phyloP scores from a whole-genome alignment of 495 filamentous ascomycete species.

The Aspergillus incahuasiensis region DNA sequence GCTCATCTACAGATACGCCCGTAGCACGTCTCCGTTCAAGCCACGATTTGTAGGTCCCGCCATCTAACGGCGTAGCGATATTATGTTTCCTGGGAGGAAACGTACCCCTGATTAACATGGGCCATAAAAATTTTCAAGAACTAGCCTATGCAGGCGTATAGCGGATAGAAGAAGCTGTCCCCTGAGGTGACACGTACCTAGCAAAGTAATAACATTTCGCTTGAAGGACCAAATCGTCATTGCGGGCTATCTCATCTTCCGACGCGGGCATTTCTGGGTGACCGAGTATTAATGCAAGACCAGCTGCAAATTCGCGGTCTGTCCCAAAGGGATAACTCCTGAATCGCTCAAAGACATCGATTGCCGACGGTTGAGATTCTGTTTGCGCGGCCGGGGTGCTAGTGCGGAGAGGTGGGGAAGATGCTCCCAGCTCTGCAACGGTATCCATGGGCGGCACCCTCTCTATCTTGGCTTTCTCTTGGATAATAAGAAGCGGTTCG shows the following conservation, averaged over 20 bases:
- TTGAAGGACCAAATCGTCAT: constrained; percentile 44
- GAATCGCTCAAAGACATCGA: constrained; percentile 24
- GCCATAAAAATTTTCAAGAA: not conserved
- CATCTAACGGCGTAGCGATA: constrained; percentile 33
- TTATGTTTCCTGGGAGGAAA: constrained; percentile 35
- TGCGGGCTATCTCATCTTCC: constrained; percentile 34
- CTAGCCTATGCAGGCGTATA: not conserved
- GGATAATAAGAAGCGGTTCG: too few species aligned
- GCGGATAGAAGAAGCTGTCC: not conserved
- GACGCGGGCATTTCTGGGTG: constrained; percentile 38
- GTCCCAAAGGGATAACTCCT: constrained; percentile 35
- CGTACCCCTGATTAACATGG: not conserved
- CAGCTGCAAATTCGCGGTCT: constrained; percentile 46
- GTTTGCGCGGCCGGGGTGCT: not conserved
- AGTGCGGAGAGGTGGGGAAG: constrained; percentile 2
- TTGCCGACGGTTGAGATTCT: not conserved
- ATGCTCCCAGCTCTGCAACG: not conserved
- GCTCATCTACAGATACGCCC: not conserved
- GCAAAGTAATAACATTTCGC: constrained; percentile 53
- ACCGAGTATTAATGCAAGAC: constrained; percentile 45
- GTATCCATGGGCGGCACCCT: not conserved
- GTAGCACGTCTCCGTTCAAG: constrained; percentile 17
- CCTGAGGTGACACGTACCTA: constrained; percentile 26
- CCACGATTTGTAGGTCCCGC: constrained; percentile 41
- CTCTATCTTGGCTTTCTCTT: not conserved